phyloP scores from a whole-genome alignment of 2,329 filamentous ascomycete genomes.

The Phyllosticta citriasiana region DNA sequence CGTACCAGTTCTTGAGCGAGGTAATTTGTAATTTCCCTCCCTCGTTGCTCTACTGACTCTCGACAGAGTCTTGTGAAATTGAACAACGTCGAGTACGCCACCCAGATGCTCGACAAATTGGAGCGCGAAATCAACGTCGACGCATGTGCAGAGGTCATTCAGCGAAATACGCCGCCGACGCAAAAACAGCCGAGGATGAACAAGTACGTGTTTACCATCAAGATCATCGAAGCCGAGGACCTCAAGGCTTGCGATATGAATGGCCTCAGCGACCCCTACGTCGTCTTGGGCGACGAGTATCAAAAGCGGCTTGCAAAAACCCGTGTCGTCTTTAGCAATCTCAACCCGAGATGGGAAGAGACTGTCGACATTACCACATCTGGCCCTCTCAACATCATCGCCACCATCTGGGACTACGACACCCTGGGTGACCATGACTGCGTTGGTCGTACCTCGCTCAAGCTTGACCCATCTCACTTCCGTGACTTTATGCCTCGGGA shows the following conservation, averaged over 20 bases:
- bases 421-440: constrained; percentile 96
- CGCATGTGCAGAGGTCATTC: constrained; percentile 72
- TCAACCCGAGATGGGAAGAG: constrained; percentile 96
- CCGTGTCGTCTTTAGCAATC: constrained; percentile 75
- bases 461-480: constrained; percentile 96
- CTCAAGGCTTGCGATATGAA: constrained; percentile 96
- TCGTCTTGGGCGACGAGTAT: constrained; percentile 93
- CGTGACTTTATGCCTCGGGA: constrained; percentile 91
- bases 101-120: constrained; percentile 81
- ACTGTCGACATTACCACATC: constrained; percentile 91
- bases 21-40: constrained; percentile 41
- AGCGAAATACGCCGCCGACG: constrained; percentile 60
- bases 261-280: constrained; percentile 90
- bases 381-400: constrained; percentile 85
- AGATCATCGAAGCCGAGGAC: constrained; percentile 95
- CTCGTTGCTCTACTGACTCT: background rate
- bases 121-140: constrained; percentile 88
- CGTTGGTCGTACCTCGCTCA: constrained; percentile 90
- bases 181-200: constrained; percentile 59
- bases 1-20: constrained; percentile 93
- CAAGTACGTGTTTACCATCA: constrained; percentile 97
- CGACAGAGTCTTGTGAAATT: constrained; percentile 89
- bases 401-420: constrained; percentile 98
- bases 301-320: constrained; percentile 95
- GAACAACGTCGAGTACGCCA: constrained; percentile 94